Percentiles rank a stretch among this genome's conserved stretches.
Conservation (phyloP, 2,329 filamentous ascomycete genomes). For the Alternaria brassicicola region DNA sequence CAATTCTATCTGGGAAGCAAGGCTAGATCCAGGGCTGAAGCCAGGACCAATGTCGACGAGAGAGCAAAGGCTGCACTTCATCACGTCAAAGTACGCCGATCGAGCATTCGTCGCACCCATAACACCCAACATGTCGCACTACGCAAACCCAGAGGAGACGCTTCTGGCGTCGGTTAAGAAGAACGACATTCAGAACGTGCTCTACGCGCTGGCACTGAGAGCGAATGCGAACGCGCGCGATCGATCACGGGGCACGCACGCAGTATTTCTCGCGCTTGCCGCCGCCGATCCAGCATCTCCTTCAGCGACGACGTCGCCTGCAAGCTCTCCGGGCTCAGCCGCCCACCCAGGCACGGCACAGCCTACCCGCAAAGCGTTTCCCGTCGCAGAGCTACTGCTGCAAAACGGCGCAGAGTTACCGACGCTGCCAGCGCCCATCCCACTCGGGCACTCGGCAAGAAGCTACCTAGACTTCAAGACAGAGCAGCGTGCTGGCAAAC, state of each 20-base stretch:
- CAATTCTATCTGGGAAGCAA: slow-evolving; percentile 96
- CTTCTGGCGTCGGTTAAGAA: slow-evolving; percentile 92
- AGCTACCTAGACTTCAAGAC: slow-evolving; percentile 82
- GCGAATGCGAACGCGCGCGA: slow-evolving; percentile 83
- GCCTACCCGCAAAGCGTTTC: slow-evolving; percentile 66
- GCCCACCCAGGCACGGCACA: slow-evolving; percentile 50
- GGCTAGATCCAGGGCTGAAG: slow-evolving; percentile 74
- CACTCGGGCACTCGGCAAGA: slow-evolving; percentile 79
- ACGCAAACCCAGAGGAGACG: slow-evolving; percentile 81
- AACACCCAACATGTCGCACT: slow-evolving; percentile 75
- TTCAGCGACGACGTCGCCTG: slow-evolving; percentile 53
- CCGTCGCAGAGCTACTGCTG: slow-evolving; percentile 85
- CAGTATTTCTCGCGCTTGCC: slow-evolving; percentile 87
- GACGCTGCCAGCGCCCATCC: slow-evolving; percentile 74
- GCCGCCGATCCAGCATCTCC: slow-evolving; percentile 90
- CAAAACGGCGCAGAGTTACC: slow-evolving; percentile 96
- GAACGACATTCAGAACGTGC: slow-evolving; percentile 91
- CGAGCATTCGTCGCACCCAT: slow-evolving; percentile 79
- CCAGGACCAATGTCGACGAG: slow-evolving; percentile 78
- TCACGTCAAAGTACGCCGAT: slow-evolving; percentile 93
- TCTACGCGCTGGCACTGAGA: slow-evolving; percentile 84
- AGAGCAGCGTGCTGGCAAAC: slow-evolving; percentile 53
- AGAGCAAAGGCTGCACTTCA: slow-evolving; percentile 91
- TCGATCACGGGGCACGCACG: slow-evolving; percentile 84
- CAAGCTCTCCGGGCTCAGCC: slow-evolving; percentile 52